Percentiles rank a stretch among this genome's conserved stretches.
phyloP scores from a whole-genome alignment of 1,284 basidiomycete species.

The Austroboletus rostrupii region DNA sequence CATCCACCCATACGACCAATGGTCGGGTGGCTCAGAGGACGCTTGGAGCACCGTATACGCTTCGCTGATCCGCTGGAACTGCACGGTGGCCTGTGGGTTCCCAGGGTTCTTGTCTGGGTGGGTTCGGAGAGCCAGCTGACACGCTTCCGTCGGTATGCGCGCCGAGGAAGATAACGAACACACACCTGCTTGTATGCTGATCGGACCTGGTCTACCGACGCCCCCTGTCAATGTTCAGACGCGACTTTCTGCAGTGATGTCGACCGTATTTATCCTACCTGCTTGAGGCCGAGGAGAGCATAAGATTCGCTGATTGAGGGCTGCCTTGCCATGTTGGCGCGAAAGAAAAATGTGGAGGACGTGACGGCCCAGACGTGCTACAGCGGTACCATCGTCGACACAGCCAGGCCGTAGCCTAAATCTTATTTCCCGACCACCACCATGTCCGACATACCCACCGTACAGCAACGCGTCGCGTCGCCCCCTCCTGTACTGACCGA shows the following conservation, averaged over 20 bases:
- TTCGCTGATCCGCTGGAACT: conserved; percentile 65
- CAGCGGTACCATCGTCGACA: conserved; percentile 9
- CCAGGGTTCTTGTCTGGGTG: conserved; percentile 74
- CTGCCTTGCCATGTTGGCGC: conserved; percentile 35
- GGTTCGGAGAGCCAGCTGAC: conserved; percentile 58
- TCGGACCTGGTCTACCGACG: conserved; percentile 60
- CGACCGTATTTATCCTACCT: conserved; percentile 36
- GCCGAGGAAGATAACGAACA: conserved; percentile 1
- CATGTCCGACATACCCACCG: conserved; percentile 15
- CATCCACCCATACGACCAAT: conserved; percentile 14
- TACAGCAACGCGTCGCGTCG: conserved; percentile 2
- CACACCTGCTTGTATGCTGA: conserved; percentile 62
- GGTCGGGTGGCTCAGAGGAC: conserved; percentile 21
- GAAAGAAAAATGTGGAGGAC: conserved; percentile 8
- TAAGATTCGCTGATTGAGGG: conserved; percentile 49
- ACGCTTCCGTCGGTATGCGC: conserved; percentile 3
- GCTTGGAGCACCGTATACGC: conserved; percentile 61
- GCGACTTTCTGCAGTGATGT: background rate
- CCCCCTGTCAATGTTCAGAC: conserved; percentile 40
- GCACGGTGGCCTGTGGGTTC: conserved; percentile 57
- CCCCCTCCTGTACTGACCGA: conserved; percentile 10
- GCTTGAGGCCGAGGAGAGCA: conserved; percentile 50
- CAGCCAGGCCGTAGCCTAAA: background rate
- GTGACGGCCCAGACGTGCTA: conserved; percentile 29
- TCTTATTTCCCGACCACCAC: conserved; percentile 11